A percentile compares a stretch with the other conserved stretches of the same genome.
Evolutionary conservation across 1,284 basidiomycete genomes (phyloP).

Genomic region (Apiotrichum gracile): DNA sequence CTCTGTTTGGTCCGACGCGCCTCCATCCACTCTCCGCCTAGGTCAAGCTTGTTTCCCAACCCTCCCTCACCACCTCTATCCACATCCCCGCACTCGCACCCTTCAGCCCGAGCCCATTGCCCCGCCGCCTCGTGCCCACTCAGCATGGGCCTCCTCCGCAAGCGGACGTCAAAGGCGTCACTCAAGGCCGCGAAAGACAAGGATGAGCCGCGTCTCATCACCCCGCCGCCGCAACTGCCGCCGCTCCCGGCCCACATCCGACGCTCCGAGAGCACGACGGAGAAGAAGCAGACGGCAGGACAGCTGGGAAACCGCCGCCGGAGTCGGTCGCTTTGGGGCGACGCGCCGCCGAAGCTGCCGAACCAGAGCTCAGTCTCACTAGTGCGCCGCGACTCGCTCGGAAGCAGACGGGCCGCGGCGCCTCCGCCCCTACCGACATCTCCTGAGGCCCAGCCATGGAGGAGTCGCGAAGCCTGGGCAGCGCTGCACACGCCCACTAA

Average conservation of each 20-base stretch:
- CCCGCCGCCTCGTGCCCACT: neutral
- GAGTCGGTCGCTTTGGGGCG: neutral
- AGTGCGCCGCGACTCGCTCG: slow-evolving; percentile 4
- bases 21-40: too few species aligned
- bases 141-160: slow-evolving; percentile 17
- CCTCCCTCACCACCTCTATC: neutral
- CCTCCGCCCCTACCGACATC: neutral
- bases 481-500: slow-evolving; percentile 18
- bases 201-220: slow-evolving; percentile 6
- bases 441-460: slow-evolving; percentile 29
- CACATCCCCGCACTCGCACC: neutral
- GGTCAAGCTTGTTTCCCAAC: too few species aligned
- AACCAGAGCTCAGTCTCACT: neutral
- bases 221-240: slow-evolving; percentile 16
- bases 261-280: slow-evolving; percentile 1
- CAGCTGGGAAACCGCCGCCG: neutral
- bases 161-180: slow-evolving; percentile 9
- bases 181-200: slow-evolving; percentile 10
- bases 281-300: neutral
- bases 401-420: neutral
- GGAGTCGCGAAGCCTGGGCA: slow-evolving; percentile 30
- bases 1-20: too few species aligned
- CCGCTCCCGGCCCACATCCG: slow-evolving; percentile 17
- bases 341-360: neutral
- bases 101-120: neutral